Base-by-base conservation (phyloP, 257 asterid species). In the Handroanthus guayacan region DNA sequence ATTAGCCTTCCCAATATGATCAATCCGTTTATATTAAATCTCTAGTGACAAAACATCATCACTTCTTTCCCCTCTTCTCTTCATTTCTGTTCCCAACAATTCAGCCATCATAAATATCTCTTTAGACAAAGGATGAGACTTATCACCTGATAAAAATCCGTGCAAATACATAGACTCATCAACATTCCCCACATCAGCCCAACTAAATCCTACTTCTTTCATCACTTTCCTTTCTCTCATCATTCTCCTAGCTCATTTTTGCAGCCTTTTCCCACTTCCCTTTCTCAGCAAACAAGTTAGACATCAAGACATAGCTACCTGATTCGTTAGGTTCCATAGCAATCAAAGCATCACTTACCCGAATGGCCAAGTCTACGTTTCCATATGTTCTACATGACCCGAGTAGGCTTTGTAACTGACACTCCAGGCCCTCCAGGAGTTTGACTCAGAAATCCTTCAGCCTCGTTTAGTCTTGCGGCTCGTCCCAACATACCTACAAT, bases 181-280 rank as follows among this genome's bases (percentile, higher is more conserved):
- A 69, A 71, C 80, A 45, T 79, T 72, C 9, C 91, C 96, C 9
- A 84, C 90, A 79, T 95, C 98, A 12, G 86, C 97, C 97, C 99
- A 95, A 72, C 99, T 95, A 83, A 84, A 95, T 57, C 96, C 98
- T 34, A 91, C 82, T 80, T 92, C 99, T 76, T 95, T 95, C 69
- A 66, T 78, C 67, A 92, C 96, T 71, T 89, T 90, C 62, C 82
- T 87, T 60, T 87, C 80, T 68, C 95, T 87, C 99, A 92, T 95
- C 84, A 88, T 80, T 62, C 43, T 88, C 88, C 99, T n/a, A n/a
- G n/a, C n/a, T 89, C 75, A 95, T 78, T 61, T 80, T 82, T 0
- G 99, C 96, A 8, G 83, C 99, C 81, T 88, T 88, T 10, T 87
- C 95, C 99, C 99, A 95, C 75, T 89, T 87, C 80, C 99, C 98